Percentiles rank a stretch among this genome's conserved stretches.
Evolutionary conservation across 495 filamentous ascomycete species (phyloP).

Genomic region (Cladorrhinum samala): DNA sequence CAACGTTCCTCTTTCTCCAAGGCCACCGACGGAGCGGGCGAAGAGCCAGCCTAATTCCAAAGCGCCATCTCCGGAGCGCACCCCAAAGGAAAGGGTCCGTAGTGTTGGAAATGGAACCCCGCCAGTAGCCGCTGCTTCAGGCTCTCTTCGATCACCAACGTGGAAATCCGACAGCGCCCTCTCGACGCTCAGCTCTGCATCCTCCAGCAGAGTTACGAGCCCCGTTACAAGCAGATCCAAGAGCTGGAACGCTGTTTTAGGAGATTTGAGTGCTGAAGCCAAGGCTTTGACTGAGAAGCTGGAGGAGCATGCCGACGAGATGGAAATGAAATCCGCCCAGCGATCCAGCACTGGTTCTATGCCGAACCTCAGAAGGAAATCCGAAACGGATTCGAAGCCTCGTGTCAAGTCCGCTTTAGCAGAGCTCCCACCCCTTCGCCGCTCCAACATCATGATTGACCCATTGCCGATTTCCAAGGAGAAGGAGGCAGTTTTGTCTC

Average conservation of each 20-base stretch:
- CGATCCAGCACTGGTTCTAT: constrained; percentile 29
- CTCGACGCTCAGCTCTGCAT: constrained; percentile 17
- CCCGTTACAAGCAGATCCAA: constrained; percentile 57
- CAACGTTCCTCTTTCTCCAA: constrained; percentile 92
- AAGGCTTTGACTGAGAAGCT: constrained; percentile 83
- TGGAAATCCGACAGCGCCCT: constrained; percentile 37
- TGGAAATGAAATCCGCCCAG: constrained; percentile 48
- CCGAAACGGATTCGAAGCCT: constrained; percentile 49
- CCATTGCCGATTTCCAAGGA: constrained; percentile 92
- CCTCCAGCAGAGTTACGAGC: constrained; percentile 20
- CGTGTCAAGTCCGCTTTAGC: constrained; percentile 49
- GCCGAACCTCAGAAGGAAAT: constrained; percentile 30
- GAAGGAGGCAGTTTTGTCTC: constrained; percentile 85
- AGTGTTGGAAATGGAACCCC: constrained; percentile 51
- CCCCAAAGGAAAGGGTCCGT: constrained; percentile 42
- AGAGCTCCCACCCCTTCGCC: constrained; percentile 75
- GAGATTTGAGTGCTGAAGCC: constrained; percentile 77
- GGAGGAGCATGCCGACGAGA: constrained; percentile 78
- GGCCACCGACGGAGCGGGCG: constrained; percentile 60
- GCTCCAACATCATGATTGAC: constrained; percentile 92
- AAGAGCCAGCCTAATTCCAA: constrained; percentile 45
- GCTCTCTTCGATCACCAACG: constrained; percentile 42
- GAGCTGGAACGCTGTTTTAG: constrained; percentile 78
- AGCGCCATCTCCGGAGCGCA: constrained; percentile 52
- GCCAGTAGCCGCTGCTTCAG: constrained; percentile 40